These are phyloP conservation scores for Calvatia gigantea DNA, from an alignment of 768 basidiomycete genomes.

Conservation along the genomic window DNA sequence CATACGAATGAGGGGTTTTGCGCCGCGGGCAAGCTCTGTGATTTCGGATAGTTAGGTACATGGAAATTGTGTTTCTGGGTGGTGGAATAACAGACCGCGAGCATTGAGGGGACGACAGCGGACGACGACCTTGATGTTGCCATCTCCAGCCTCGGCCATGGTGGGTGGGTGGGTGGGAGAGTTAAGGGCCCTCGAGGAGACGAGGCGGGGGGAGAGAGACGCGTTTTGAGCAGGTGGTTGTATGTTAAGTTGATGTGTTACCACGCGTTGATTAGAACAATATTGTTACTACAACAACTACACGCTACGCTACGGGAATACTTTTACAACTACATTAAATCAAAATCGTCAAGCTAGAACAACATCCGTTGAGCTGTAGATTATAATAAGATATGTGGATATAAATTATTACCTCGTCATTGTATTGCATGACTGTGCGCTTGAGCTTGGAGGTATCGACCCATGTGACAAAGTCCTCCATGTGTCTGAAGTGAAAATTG, in stretches of 20 bases:
- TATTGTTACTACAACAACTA: background rate
- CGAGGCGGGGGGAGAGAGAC: background rate
- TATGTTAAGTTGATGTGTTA: slow-evolving; percentile 8
- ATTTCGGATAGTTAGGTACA: slow-evolving; percentile 2
- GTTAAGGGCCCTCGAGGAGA: too few species aligned
- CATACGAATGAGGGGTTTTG: slow-evolving; percentile 94
- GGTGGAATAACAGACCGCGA: slow-evolving; percentile 59
- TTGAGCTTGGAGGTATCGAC: slow-evolving; percentile 97
- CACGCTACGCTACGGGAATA: background rate
- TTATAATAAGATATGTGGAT: background rate
- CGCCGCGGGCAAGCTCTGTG: slow-evolving; percentile 87
- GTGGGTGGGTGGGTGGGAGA: slow-evolving; percentile 12
- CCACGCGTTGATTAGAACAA: slow-evolving; percentile 4
- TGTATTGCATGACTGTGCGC: slow-evolving; percentile 93
- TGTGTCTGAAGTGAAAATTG: slow-evolving; percentile 52
- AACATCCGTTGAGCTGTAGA: slow-evolving; percentile 11
- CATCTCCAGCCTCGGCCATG: slow-evolving; percentile 79
- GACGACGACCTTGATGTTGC: slow-evolving; percentile 89
- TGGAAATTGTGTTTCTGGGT: slow-evolving; percentile 9
- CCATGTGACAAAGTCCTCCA: slow-evolving; percentile 99
- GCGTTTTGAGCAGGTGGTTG: background rate
- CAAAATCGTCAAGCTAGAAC: slow-evolving; percentile 87
- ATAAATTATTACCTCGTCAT: slow-evolving; percentile 70
- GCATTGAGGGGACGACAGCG: slow-evolving; percentile 97
- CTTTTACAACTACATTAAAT: slow-evolving; percentile 66